These are phyloP conservation scores for Fistulifera solaris DNA, from an alignment of 108 stramenopile genomes.

Conservation along the genomic window DNA sequence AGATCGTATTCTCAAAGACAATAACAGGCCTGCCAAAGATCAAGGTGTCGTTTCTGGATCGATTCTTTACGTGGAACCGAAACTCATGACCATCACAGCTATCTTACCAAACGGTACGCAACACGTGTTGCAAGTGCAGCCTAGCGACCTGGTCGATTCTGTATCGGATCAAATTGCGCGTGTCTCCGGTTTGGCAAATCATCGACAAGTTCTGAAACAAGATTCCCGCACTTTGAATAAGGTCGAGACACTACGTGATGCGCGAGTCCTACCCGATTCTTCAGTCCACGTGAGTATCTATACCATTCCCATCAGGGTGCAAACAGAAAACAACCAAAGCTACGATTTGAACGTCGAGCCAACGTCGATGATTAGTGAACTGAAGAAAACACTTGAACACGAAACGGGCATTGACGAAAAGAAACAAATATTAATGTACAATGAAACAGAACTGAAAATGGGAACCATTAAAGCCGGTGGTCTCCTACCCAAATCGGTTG, in stretches of 20 bases:
- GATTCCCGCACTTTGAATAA: neutral
- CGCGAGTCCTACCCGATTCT: conserved; percentile 11
- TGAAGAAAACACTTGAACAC: conserved; percentile 15
- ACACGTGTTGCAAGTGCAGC: neutral
- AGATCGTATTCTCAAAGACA: conserved; percentile 6
- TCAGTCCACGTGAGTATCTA: conserved; percentile 10
- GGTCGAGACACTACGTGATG: neutral
- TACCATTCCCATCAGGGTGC: conserved; percentile 12
- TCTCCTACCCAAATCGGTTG: conserved; percentile 6
- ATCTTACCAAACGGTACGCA: conserved; percentile 8
- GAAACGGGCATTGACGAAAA: conserved; percentile 9
- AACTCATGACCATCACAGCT: conserved; percentile 8
- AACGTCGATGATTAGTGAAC: neutral
- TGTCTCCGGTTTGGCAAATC: conserved; percentile 8
- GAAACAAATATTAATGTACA: conserved; percentile 13
- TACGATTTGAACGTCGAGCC: conserved; percentile 14
- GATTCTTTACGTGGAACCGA: conserved; percentile 15
- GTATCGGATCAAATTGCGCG: conserved; percentile 11
- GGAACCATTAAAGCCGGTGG: conserved; percentile 11
- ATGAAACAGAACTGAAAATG: conserved; percentile 4
- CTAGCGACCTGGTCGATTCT: conserved; percentile 1
- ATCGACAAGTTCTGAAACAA: neutral
- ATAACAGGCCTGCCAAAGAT: conserved; percentile 4
- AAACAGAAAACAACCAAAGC: conserved; percentile 8
- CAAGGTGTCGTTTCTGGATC: conserved; percentile 9